Evolutionary conservation across 2,329 filamentous ascomycete species (phyloP), one percentile per base, ranked within the genome.

Genomic region (Delphinella strobiligena): DNA sequence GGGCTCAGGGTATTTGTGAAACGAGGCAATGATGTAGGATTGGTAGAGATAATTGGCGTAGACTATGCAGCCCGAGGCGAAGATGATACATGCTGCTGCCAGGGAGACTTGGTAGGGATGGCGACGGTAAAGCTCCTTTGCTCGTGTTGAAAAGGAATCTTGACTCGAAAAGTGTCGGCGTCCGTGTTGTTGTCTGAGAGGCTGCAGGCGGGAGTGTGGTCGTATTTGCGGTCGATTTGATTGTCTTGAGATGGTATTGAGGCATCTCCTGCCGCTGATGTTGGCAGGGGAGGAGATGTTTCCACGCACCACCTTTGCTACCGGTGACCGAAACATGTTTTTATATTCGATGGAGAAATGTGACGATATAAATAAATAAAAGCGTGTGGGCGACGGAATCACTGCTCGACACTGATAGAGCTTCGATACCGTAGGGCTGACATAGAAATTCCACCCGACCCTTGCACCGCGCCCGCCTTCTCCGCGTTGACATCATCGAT

Each of bases 1-100:
- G 5, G 34, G 29, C 31, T 82, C 74, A 2, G 84, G 84, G 54
- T 67, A 77, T 39, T 71, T 69, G 56, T 71, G 67, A 51, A 70
- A 72, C 10, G 67, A 58, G 35, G 54, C 61, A 36, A 66, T 52
- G 45, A 69, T 66, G 51, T 68, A 61, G 41, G 59, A 59, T 16
- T 59, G 54, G 52, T 69, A 68, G 51, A 66, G 56, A 53, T 62
- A 63, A 36, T 67, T 67, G 36, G 62, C 58, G 50, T 63, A 69
- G 41, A 61, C 47, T 31, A 64, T 49, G 29, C 58, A 54, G 37
- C 52, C 58, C n/a, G 58, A 51, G 34, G 63, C 56, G 33, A 56
- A 47, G 37, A 64, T 40, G 31, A 69, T 61, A 7, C 44, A 36
- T 10, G 51, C 31, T 8, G 44, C 36, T 7, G 54, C 56, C 10